A percentile compares a stretch with the other conserved stretches of the same genome.
phyloP scores from a whole-genome alignment of 2,329 filamentous ascomycete genomes.

The Ceratocystis huliohia region DNA sequence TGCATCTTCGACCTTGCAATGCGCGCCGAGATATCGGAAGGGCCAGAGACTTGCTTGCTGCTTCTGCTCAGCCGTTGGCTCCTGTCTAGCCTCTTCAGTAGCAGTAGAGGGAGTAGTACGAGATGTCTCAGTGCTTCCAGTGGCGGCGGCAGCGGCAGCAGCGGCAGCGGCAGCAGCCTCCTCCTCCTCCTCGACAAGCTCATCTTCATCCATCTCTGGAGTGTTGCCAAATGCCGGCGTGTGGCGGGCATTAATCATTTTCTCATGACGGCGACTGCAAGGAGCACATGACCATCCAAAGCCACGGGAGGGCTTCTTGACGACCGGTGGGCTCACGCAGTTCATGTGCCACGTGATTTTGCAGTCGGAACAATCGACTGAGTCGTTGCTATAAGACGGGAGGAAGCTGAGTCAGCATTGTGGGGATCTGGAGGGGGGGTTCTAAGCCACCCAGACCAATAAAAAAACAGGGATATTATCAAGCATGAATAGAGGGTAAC shows the following conservation, averaged over 20 bases:
- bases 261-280: constrained; percentile 90
- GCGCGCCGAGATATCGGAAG: constrained; percentile 87
- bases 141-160: constrained; percentile 42
- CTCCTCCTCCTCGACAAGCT: constrained; percentile 64
- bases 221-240: constrained; percentile 50
- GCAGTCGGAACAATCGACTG: constrained; percentile 93
- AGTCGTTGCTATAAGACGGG: constrained; percentile 55
- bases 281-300: constrained; percentile 97
- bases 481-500: background rate
- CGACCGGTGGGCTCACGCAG: constrained; percentile 79
- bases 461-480: background rate
- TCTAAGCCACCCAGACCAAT: background rate
- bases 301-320: constrained; percentile 92
- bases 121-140: constrained; percentile 41
- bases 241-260: constrained; percentile 77
- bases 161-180: constrained; percentile 50
- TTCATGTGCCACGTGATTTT: constrained; percentile 96
- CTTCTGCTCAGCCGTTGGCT: constrained; percentile 70
- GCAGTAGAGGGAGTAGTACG: constrained; percentile 25
- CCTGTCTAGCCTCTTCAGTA: constrained; percentile 41
- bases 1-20: constrained; percentile 89
- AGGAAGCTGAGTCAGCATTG: constrained; percentile 18
- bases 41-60: constrained; percentile 92
- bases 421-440: background rate
- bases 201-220: constrained; percentile 53